These are phyloP conservation scores for Hyparrhenia diplandra DNA, from an alignment of 176 grass and related monocot genomes.

Conservation along the genomic window DNA sequence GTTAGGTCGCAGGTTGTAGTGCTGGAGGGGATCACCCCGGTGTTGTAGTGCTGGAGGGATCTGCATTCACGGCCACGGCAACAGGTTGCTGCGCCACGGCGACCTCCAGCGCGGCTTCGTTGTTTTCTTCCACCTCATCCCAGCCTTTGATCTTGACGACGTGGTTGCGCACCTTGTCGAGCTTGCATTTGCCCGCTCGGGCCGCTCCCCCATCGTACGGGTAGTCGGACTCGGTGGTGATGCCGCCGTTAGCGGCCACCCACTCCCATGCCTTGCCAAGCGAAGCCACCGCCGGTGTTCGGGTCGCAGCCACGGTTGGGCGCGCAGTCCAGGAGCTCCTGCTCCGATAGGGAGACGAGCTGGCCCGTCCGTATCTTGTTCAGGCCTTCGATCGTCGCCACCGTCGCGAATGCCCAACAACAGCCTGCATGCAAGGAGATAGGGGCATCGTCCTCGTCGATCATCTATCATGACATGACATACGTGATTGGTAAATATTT, in stretches of 20 bases:
- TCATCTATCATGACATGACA: too few relatives aligned
- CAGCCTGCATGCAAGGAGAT: neutral
- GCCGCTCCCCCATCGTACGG: neutral
- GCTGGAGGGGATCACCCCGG: too few relatives aligned
- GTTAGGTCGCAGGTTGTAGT: too few relatives aligned
- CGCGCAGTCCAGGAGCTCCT: constrained; percentile 38
- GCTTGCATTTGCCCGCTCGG: neutral
- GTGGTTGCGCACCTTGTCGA: neutral
- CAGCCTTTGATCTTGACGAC: neutral
- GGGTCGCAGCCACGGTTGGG: neutral
- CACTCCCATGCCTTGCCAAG: too few relatives aligned
- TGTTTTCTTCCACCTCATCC: neutral
- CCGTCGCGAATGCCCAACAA: constrained; percentile 41
- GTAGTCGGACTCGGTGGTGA: constrained; percentile 27
- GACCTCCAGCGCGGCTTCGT: constrained; percentile 12
- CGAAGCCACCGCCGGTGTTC: too few relatives aligned
- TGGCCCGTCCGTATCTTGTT: constrained; percentile 17
- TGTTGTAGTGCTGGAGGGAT: neutral
- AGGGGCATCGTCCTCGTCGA: neutral
- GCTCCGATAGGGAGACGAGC: constrained; percentile 29
- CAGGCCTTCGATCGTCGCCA: constrained; percentile 39
- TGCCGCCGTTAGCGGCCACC: constrained; percentile 5
- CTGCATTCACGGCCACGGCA: neutral
- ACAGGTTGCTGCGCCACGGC: constrained; percentile 34
- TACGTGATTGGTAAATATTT: too few relatives aligned